These are phyloP conservation scores for Uronychia setigera DNA, from an alignment of 73 alveolate species.

Conservation along the genomic window DNA sequence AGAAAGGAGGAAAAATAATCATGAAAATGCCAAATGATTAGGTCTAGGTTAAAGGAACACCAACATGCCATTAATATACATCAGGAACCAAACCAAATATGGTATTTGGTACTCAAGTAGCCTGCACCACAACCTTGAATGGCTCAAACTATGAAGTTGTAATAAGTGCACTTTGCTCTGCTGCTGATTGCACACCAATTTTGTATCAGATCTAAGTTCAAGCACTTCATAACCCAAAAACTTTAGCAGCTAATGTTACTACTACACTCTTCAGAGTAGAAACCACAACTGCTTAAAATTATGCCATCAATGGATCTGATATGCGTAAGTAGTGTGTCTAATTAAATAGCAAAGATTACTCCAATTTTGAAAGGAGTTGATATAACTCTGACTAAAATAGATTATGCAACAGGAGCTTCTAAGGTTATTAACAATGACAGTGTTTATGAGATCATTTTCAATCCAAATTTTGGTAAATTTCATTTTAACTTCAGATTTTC, in stretches of 20 bases:
- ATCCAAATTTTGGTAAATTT: background rate
- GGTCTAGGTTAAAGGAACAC: background rate
- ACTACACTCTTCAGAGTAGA: background rate
- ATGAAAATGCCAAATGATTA: background rate
- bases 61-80: background rate
- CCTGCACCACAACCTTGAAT: too few species aligned
- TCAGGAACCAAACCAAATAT: background rate
- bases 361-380: background rate
- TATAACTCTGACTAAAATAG: background rate
- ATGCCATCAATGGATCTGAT: background rate
- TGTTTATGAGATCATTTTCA: background rate
- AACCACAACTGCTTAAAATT: background rate
- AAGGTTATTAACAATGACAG: background rate
- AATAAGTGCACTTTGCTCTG: background rate
- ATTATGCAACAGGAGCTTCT: background rate
- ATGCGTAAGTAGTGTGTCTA: background rate
- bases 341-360: background rate
- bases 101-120: background rate
- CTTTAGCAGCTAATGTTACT: background rate
- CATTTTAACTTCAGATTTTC: background rate
- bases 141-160: background rate
- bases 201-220: background rate
- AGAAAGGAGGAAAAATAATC: background rate
- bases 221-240: background rate
- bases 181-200: background rate